Evolutionary conservation across 2,329 filamentous ascomycete genomes (phyloP).

Genomic region (Cercospora brassicicola): DNA sequence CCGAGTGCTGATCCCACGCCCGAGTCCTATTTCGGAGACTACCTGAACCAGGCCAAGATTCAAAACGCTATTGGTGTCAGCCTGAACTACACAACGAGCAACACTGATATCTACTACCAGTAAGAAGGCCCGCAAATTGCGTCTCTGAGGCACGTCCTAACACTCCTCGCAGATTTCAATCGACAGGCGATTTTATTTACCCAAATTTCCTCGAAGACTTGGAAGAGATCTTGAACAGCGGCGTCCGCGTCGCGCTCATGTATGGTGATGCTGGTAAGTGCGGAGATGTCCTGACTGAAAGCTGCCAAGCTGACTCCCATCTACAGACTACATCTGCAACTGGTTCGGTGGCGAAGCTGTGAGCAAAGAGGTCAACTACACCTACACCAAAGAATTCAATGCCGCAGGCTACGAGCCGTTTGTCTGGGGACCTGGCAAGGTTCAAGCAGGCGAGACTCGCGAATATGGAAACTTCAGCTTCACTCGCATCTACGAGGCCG

Average conservation of each 20-base stretch:
- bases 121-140: not conserved
- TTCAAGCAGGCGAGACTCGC: conserved; percentile 55
- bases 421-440: conserved; percentile 45
- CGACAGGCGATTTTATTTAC: conserved; percentile 60
- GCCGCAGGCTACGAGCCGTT: conserved; percentile 50
- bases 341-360: conserved; percentile 46
- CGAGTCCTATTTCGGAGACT: conserved; percentile 51
- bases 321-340: conserved; percentile 49
- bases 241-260: conserved; percentile 46
- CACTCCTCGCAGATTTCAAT: conserved; percentile 40
- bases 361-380: conserved; percentile 42
- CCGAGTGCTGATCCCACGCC: conserved; percentile 59
- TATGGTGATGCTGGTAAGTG: conserved; percentile 47
- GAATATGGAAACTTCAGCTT: conserved; percentile 54
- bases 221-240: conserved; percentile 46
- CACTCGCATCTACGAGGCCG: conserved; percentile 51
- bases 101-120: conserved; percentile 46
- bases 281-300: not conserved
- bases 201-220: conserved; percentile 57
- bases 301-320: not conserved
- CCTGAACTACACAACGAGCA: conserved; percentile 56
- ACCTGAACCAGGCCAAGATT: conserved; percentile 57
- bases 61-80: conserved; percentile 60
- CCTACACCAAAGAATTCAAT: conserved; percentile 40
- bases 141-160: not conserved